Conservation (phyloP, 371 early-diverging fungal genomes). For the Lichtheimia ornata region DNA sequence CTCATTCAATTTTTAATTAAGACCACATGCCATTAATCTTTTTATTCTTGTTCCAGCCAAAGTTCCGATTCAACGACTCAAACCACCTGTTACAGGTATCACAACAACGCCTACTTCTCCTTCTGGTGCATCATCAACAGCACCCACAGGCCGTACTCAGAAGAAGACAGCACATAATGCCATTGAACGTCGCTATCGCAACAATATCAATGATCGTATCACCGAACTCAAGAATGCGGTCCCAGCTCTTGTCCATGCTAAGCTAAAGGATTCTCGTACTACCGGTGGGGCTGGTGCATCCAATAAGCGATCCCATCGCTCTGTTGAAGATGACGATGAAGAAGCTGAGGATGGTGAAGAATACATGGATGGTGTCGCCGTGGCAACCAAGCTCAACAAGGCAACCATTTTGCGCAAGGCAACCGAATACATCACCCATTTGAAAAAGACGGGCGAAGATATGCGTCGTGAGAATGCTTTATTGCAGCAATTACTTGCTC, state of each 20-base stretch:
- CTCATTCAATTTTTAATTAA: constrained; percentile 3
- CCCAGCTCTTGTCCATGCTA: constrained; percentile 76
- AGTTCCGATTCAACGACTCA: constrained; percentile 43
- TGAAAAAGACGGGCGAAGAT: constrained; percentile 65
- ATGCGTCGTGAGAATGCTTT: constrained; percentile 54
- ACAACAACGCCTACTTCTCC: constrained; percentile 3
- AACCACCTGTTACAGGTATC: constrained; percentile 19
- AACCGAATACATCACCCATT: constrained; percentile 84
- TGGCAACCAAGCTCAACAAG: constrained; percentile 85
- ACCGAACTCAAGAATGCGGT: constrained; percentile 82
- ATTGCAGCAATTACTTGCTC: constrained; percentile 50
- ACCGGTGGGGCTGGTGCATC: not conserved
- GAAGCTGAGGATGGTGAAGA: constrained; percentile 65
- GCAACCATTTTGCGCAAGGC: constrained; percentile 87
- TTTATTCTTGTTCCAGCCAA: constrained; percentile 23
- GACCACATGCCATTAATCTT: no score
- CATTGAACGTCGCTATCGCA: constrained; percentile 90
- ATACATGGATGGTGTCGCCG: constrained; percentile 66
- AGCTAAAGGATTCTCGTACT: constrained; percentile 44
- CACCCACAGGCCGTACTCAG: constrained; percentile 26
- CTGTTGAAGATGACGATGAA: constrained; percentile 52
- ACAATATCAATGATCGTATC: constrained; percentile 93
- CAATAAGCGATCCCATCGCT: constrained; percentile 37
- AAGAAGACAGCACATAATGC: constrained; percentile 93
- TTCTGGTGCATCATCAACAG: constrained; percentile 7